Conservation (phyloP, 495 filamentous ascomycete genomes). For the Annulohypoxylon bovei region DNA sequence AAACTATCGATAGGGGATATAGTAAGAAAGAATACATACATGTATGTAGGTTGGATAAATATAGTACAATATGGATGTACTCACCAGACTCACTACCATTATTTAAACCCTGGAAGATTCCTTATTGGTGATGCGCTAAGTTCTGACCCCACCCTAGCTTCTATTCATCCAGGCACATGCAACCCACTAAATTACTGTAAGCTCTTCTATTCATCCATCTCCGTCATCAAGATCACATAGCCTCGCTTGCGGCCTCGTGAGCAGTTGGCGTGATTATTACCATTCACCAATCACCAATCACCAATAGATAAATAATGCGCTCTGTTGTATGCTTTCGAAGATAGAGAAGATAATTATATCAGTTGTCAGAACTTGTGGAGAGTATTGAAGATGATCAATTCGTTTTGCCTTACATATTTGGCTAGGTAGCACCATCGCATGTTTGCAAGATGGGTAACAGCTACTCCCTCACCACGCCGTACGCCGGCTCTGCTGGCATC, state of each 20-base stretch:
- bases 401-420: constrained; percentile 20
- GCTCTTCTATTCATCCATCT: constrained; percentile 17
- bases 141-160: constrained; percentile 1
- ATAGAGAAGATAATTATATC: constrained; percentile 3
- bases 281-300: constrained; percentile 8
- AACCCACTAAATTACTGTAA: neutral
- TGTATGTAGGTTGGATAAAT: too few species aligned
- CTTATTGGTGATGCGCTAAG: neutral
- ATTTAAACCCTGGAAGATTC: too few species aligned
- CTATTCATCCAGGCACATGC: neutral
- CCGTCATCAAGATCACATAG: constrained; percentile 32
- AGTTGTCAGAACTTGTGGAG: constrained; percentile 9
- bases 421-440: constrained; percentile 45
- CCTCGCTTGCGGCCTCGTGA: constrained; percentile 29
- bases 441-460: constrained; percentile 86
- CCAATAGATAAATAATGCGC: constrained; percentile 12
- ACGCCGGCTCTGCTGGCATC: constrained; percentile 89
- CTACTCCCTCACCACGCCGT: constrained; percentile 90
- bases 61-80: too few species aligned
- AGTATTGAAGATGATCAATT: constrained; percentile 32
- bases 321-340: neutral
- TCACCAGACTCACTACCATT: too few species aligned
- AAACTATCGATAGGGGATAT: too few species aligned
- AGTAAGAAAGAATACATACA: too few species aligned
- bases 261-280: constrained; percentile 3